These are phyloP conservation scores for Punctularia strigosozonata DNA, from an alignment of 768 basidiomycete species.

Conservation along the genomic window DNA sequence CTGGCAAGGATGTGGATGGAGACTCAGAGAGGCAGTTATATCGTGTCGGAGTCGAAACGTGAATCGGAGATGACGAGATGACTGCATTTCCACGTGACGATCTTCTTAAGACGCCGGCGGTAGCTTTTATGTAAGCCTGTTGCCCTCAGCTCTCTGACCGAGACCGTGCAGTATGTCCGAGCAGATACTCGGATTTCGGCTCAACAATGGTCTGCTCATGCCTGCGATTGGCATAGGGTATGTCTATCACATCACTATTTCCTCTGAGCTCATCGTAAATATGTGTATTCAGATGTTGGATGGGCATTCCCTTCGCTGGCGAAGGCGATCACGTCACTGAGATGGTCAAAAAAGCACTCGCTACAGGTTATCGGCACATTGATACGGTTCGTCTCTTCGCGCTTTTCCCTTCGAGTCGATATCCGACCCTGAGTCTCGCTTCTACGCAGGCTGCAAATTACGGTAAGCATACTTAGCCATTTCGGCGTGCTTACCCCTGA, in stretches of 20 bases:
- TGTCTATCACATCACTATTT: neutral
- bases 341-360: neutral
- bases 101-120: no score
- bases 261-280: neutral
- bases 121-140: no score
- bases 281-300: constrained; percentile 1
- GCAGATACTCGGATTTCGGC: no score
- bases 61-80: no score
- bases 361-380: neutral
- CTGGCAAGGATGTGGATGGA: no score
- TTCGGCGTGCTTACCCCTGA: neutral
- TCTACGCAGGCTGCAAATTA: neutral
- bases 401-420: no score
- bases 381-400: constrained; percentile 1
- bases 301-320: neutral
- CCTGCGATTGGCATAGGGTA: neutral
- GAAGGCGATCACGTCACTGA: neutral
- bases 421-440: no score
- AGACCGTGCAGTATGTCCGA: no score
- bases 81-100: no score
- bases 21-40: no score
- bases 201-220: neutral
- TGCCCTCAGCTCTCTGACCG: no score
- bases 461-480: neutral
- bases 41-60: no score